phyloP scores from a whole-genome alignment of 345 rosid species.

The Corchorus capsularis region DNA sequence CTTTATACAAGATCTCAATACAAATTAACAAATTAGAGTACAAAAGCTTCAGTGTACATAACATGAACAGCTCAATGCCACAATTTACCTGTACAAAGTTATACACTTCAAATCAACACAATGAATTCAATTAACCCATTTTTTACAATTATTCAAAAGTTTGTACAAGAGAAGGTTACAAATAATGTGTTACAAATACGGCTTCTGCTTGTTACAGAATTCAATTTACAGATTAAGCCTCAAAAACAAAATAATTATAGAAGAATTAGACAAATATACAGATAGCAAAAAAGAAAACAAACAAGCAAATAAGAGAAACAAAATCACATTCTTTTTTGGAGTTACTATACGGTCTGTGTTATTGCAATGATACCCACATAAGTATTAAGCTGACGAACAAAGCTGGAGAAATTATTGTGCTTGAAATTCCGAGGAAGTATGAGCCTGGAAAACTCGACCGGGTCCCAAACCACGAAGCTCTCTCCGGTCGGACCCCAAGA shows the following conservation, averaged over 20 bases:
- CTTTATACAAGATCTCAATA: background rate
- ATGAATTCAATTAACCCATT: background rate
- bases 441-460: constrained; percentile 72
- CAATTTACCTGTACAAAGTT: background rate
- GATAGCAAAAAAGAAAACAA: constrained; percentile 21
- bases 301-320: background rate
- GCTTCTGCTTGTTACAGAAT: background rate
- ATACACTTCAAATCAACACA: constrained; percentile 1
- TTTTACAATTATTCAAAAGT: constrained; percentile 12
- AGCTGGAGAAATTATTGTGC: constrained; percentile 97
- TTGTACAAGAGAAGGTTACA: constrained; percentile 19
- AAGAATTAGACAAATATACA: background rate
- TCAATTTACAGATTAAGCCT: constrained; percentile 14
- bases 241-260: constrained; percentile 1
- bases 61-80: constrained; percentile 9
- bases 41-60: background rate
- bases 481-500: constrained; percentile 78
- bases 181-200: background rate
- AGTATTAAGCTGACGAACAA: constrained; percentile 95
- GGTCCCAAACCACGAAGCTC: constrained; percentile 95
- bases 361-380: constrained; percentile 69
- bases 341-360: constrained; percentile 23
- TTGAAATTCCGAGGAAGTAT: constrained; percentile 88
- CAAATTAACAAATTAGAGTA: constrained; percentile 2
- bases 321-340: background rate